Percentiles rank a stretch among this genome's conserved stretches.
phyloP scores from a whole-genome alignment of 163 green algal species.

The Coccomyxa subellipsoidea region DNA sequence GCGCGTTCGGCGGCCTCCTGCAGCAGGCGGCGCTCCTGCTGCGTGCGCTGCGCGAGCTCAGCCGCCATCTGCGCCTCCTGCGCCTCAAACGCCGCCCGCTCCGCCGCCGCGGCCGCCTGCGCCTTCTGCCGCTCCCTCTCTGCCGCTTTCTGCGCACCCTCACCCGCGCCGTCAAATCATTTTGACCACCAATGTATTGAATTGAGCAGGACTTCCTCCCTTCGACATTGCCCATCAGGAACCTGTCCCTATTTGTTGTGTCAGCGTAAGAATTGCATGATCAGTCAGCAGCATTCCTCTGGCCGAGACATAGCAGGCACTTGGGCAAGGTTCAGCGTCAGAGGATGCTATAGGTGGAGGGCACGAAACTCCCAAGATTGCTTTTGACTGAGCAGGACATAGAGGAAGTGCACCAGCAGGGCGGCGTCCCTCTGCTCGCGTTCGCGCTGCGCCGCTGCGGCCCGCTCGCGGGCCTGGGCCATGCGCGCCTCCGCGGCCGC shows the following conservation, averaged over 20 bases:
- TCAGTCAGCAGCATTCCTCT: too few relatives aligned
- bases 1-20: constrained; percentile 25
- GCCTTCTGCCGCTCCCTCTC: constrained; percentile 27
- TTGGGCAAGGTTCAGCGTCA: too few relatives aligned
- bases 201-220: too few relatives aligned
- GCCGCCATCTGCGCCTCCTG: constrained; percentile 31
- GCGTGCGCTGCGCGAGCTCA: constrained; percentile 27
- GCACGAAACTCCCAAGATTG: too few relatives aligned
- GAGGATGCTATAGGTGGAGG: too few relatives aligned
- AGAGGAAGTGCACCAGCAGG: constrained; percentile 20
- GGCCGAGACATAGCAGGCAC: too few relatives aligned
- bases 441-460: constrained; percentile 18
- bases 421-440: constrained; percentile 23
- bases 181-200: too few relatives aligned
- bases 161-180: neutral
- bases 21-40: constrained; percentile 19
- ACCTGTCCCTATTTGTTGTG: too few relatives aligned
- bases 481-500: neutral
- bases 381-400: too few relatives aligned
- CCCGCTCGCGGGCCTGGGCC: neutral
- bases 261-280: too few relatives aligned
- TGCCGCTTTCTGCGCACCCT: constrained; percentile 16
- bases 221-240: too few relatives aligned
- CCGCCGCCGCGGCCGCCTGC: neutral
- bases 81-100: constrained; percentile 7